Base-by-base conservation (phyloP, 2,329 filamentous ascomycete species). In the Diaporthe caulivora region DNA sequence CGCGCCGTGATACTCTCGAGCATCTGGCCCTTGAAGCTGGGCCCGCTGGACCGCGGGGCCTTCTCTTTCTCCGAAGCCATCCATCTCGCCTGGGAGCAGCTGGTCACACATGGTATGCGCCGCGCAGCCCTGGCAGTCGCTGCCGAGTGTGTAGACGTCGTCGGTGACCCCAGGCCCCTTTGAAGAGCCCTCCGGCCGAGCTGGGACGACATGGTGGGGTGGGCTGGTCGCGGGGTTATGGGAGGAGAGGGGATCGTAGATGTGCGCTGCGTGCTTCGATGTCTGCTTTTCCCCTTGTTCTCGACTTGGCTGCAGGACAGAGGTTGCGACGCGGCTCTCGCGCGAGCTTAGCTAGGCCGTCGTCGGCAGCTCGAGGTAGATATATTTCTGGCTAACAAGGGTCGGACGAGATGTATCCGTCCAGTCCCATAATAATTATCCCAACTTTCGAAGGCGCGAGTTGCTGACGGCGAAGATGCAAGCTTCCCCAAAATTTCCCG, bases 21-120 rank as follows among this genome's bases (percentile, higher is more conserved):
- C 79, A 90, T 84, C 79, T 90, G 88, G 31, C 87, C 87, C 72
- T 86, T 85, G 80, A 90, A 90, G 6, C 78, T 79, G 65, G 75
- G 74, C 44, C 76, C 79, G 24, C 75, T 71, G 9, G 64, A 58
- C 34, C 47, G 34, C 6, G 42, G n/a, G 31, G 8, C 24, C 10
- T 57, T 71, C 11, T n/a, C 44, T n/a, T 51, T 73, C 18, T 73
- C 67, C 15, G 74, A 74, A 6, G 75, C 62, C 37, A 72, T 54
- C 60, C 75, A 76, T 40, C 72, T 71, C 34, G 71, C 69, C 42
- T 47, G 53, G 37, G 47, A 37, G 55, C 47, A 37, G 55, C 47
- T 31, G 51, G 53, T 44, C 37, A 44, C 34, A 47, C 58, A 70
- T 21, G 60, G 65, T 62, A 64, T 69, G 31, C 62, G 55, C 18